Evolutionary conservation across 345 rosid species (phyloP).

Genomic region (Iberis pinnata): DNA sequence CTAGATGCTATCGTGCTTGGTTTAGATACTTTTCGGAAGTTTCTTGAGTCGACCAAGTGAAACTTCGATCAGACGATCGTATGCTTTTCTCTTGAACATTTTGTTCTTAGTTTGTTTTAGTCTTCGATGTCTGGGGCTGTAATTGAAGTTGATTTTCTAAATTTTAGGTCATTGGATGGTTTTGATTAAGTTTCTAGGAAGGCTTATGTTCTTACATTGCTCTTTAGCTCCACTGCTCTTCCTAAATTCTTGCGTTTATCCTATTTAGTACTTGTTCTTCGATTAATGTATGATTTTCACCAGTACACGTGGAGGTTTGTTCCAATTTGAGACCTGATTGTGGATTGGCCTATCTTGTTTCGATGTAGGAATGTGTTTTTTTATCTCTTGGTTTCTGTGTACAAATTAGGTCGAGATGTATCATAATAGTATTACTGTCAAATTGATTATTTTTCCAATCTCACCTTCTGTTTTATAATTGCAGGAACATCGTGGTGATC

Average conservation of each 20-base stretch:
- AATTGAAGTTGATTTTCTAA: conserved; percentile 9
- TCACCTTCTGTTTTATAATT: background rate
- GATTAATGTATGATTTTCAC: conserved; percentile 10
- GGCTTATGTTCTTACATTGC: conserved; percentile 33
- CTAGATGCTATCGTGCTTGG: background rate
- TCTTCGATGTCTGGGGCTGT: conserved; percentile 6
- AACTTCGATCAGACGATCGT: conserved; percentile 10
- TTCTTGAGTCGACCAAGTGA: conserved; percentile 7
- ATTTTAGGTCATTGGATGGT: conserved; percentile 6
- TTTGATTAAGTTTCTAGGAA: conserved; percentile 18
- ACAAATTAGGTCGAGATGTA: no score
- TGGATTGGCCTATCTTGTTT: background rate
- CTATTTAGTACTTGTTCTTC: background rate
- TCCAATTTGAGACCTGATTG: conserved; percentile 4
- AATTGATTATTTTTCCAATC: background rate
- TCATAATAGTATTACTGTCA: background rate
- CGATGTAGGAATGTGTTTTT: background rate
- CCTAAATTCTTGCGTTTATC: background rate
- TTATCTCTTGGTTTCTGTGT: background rate
- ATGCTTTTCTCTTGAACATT: background rate
- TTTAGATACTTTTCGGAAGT: no score
- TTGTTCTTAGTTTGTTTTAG: background rate
- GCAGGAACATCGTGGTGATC: conserved; percentile 88
- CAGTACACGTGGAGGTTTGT: background rate
- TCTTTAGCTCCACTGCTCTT: conserved; percentile 11